A percentile compares a stretch with the other conserved stretches of the same genome.
These are phyloP conservation scores for Byssochlamys sp. DNA, from an alignment of 2,329 filamentous ascomycete genomes.

Conservation along the genomic window DNA sequence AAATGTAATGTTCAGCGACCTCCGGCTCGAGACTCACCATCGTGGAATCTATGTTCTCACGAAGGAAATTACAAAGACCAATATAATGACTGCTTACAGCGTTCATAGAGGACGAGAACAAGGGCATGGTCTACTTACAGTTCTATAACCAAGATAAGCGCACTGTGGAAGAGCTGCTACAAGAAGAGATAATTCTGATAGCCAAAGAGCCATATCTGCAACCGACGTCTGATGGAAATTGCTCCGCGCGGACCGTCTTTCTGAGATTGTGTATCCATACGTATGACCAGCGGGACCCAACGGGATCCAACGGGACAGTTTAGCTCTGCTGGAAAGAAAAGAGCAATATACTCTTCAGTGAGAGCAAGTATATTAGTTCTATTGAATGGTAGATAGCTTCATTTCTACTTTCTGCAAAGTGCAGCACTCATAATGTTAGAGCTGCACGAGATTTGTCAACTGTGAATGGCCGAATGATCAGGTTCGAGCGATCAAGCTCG, in stretches of 20 bases:
- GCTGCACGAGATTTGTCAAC: slow-evolving; percentile 31
- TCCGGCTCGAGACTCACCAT: slow-evolving; percentile 34
- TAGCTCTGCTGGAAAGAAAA: slow-evolving; percentile 8
- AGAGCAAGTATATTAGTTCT: slow-evolving; percentile 8
- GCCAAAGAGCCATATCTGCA: slow-evolving; percentile 50
- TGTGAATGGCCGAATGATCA: slow-evolving; percentile 28
- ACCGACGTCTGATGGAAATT: slow-evolving; percentile 26
- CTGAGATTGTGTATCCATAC: slow-evolving; percentile 38
- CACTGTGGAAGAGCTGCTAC: slow-evolving; percentile 26
- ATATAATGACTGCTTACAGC: slow-evolving; percentile 25
- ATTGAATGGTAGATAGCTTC: slow-evolving; percentile 18
- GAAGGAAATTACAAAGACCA: slow-evolving; percentile 19
- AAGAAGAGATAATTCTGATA: slow-evolving; percentile 28
- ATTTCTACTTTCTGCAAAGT: not conserved
- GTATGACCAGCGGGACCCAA: slow-evolving; percentile 32
- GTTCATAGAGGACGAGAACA: slow-evolving; percentile 34
- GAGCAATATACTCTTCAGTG: slow-evolving; percentile 25
- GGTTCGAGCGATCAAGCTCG: slow-evolving; percentile 21
- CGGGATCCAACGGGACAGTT: slow-evolving; percentile 21
- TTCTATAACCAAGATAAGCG: slow-evolving; percentile 34
- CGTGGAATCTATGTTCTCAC: slow-evolving; percentile 27
- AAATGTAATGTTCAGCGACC: slow-evolving; percentile 21
- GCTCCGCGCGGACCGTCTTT: slow-evolving; percentile 46
- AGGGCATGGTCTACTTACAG: slow-evolving; percentile 27
- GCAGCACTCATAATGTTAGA: slow-evolving; percentile 10